Percentiles rank a stretch among this genome's conserved stretches.
Conservation (phyloP, 2,329 filamentous ascomycete genomes). For the Diaporthe australafricana region DNA sequence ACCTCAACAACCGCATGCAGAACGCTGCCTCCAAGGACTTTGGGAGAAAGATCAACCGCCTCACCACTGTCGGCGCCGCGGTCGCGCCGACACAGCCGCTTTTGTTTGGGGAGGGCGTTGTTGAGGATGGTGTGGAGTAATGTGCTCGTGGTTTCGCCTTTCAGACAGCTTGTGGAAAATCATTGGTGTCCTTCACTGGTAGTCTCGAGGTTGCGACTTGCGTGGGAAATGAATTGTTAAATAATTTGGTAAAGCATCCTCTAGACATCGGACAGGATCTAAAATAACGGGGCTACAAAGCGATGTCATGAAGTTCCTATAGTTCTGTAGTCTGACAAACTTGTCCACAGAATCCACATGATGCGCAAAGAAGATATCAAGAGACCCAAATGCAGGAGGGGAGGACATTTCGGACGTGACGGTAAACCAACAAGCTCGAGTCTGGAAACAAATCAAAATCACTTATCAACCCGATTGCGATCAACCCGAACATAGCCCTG, state of each 20-base stretch:
- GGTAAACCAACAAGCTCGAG: too few species aligned
- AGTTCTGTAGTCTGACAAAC: too few species aligned
- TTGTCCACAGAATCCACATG: too few species aligned
- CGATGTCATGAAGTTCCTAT: too few species aligned
- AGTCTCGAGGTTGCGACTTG: neutral
- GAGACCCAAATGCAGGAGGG: too few species aligned
- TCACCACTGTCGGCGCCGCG: conserved; percentile 57
- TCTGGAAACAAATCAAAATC: too few species aligned
- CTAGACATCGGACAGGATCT: too few species aligned
- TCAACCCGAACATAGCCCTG: neutral
- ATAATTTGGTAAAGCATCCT: neutral
- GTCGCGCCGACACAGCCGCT: conserved; percentile 49
- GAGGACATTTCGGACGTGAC: too few species aligned
- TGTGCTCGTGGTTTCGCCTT: neutral
- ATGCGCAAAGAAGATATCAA: too few species aligned
- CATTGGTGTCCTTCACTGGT: neutral
- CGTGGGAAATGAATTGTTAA: neutral
- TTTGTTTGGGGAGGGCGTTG: conserved; percentile 42
- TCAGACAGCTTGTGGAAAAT: neutral
- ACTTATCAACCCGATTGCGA: too few species aligned
- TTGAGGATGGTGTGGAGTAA: conserved; percentile 39
- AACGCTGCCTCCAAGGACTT: conserved; percentile 54
- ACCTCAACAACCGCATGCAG: conserved; percentile 65
- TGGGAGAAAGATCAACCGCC: conserved; percentile 54
- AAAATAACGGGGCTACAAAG: too few species aligned